A percentile compares a stretch with the other conserved stretches of the same genome.
Evolutionary conservation across 495 filamentous ascomycete species (phyloP).

Genomic region (Neurospora tetraspora): DNA sequence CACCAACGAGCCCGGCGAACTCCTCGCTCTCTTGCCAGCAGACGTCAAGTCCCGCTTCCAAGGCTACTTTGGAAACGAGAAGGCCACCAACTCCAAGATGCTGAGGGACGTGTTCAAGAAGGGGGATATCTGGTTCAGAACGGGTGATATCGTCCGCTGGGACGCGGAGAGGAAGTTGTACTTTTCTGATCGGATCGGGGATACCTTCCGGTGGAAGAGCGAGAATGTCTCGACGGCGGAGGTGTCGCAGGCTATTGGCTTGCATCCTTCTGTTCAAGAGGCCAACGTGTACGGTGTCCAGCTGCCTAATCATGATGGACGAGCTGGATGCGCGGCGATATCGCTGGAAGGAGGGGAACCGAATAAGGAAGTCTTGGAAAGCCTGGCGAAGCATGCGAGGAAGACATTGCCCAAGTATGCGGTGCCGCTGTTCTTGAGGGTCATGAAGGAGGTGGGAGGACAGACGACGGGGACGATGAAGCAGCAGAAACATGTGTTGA

Average conservation of each 20-base stretch:
- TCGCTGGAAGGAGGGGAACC: neutral
- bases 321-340: constrained; percentile 84
- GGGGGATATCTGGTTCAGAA: constrained; percentile 79
- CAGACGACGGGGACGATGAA: constrained; percentile 78
- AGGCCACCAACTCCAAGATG: constrained; percentile 69
- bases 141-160: constrained; percentile 71
- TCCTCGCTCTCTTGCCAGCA: constrained; percentile 62
- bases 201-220: constrained; percentile 94
- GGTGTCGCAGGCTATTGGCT: constrained; percentile 60
- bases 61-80: constrained; percentile 71
- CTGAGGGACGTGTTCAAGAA: constrained; percentile 65
- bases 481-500: constrained; percentile 65
- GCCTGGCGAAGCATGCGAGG: constrained; percentile 48
- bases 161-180: constrained; percentile 65
- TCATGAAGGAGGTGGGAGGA: constrained; percentile 43
- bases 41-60: constrained; percentile 55
- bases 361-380: constrained; percentile 32
- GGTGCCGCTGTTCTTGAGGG: constrained; percentile 65
- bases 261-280: constrained; percentile 57
- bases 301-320: constrained; percentile 75
- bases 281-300: constrained; percentile 84
- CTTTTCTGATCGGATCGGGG: constrained; percentile 84
- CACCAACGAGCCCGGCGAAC: constrained; percentile 62
- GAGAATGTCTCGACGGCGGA: constrained; percentile 87
- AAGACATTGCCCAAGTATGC: constrained; percentile 59